Evolutionary conservation across 306 rosid species (phyloP).

Genomic region (Quercus rubra): DNA sequence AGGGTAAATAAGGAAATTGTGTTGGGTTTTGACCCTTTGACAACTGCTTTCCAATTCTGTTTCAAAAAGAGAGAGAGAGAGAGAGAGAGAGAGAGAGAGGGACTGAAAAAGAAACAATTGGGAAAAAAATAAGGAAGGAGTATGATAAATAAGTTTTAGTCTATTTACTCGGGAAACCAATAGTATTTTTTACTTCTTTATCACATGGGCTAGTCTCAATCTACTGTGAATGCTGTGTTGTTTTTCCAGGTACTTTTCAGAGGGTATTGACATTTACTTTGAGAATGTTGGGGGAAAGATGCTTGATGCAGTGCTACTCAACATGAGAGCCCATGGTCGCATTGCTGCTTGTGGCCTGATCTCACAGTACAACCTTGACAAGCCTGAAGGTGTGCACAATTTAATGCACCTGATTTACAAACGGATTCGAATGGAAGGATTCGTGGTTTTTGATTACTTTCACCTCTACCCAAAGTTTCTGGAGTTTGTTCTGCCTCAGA

Average conservation of each 20-base stretch:
- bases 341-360: constrained; percentile 20
- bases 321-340: neutral
- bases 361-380: constrained; percentile 35
- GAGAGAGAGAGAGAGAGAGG: no score
- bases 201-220: no score
- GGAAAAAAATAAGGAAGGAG: no score
- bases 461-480: constrained; percentile 20
- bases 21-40: no score
- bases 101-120: no score
- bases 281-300: neutral
- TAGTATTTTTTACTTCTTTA: no score
- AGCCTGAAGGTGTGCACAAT: constrained; percentile 31
- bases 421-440: constrained; percentile 23
- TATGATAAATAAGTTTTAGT: no score
- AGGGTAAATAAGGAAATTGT: no score
- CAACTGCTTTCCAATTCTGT: no score
- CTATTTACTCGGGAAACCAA: no score
- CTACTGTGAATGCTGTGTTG: neutral
- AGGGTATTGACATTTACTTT: neutral
- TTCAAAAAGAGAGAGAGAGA: no score
- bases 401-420: neutral
- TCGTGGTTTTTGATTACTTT: neutral
- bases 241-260: neutral
- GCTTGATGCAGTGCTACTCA: neutral
- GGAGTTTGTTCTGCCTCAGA: constrained; percentile 20